phyloP scores from a whole-genome alignment of 352 stramenopile species.

The Pythium monospermum region DNA sequence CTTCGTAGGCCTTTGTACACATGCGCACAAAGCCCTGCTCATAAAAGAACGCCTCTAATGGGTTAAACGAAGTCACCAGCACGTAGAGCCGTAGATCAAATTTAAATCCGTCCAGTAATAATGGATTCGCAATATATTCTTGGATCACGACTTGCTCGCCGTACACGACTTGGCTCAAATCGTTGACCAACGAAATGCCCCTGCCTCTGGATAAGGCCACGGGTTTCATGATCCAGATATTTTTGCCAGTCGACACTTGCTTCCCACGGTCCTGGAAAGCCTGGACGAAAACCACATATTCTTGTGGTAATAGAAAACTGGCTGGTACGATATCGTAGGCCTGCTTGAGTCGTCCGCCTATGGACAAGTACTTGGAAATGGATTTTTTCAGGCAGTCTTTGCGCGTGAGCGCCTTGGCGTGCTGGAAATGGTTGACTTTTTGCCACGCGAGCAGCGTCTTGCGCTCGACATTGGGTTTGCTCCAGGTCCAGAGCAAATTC shows the following conservation, averaged over 20 bases:
- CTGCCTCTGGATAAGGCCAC: conserved; percentile 87
- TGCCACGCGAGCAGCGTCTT: conserved; percentile 89
- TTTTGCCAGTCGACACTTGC: conserved; percentile 34
- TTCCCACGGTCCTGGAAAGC: conserved; percentile 63
- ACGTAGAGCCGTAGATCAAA: conserved; percentile 92
- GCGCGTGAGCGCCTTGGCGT: conserved; percentile 86
- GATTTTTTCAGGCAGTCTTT: conserved; percentile 94
- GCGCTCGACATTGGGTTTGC: conserved; percentile 75
- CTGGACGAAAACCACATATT: conserved; percentile 89
- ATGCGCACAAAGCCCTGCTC: conserved; percentile 91
- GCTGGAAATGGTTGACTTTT: conserved; percentile 93
- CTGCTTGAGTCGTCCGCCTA: conserved; percentile 43
- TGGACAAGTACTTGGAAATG: conserved; percentile 55
- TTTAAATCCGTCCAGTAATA: conserved; percentile 90
- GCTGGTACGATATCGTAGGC: conserved; percentile 89
- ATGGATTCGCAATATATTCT: conserved; percentile 85
- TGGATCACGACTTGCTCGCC: conserved; percentile 85
- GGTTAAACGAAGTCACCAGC: conserved; percentile 92
- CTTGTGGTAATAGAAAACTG: conserved; percentile 92
- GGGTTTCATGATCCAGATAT: conserved; percentile 95
- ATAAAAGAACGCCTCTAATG: conserved; percentile 92
- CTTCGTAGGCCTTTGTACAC: conserved; percentile 80
- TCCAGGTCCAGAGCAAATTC: conserved; percentile 92
- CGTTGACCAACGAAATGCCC: conserved; percentile 90
- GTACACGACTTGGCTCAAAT: conserved; percentile 87